Base-by-base conservation (phyloP, 768 basidiomycete species). In the Fomitopsis pulvina region DNA sequence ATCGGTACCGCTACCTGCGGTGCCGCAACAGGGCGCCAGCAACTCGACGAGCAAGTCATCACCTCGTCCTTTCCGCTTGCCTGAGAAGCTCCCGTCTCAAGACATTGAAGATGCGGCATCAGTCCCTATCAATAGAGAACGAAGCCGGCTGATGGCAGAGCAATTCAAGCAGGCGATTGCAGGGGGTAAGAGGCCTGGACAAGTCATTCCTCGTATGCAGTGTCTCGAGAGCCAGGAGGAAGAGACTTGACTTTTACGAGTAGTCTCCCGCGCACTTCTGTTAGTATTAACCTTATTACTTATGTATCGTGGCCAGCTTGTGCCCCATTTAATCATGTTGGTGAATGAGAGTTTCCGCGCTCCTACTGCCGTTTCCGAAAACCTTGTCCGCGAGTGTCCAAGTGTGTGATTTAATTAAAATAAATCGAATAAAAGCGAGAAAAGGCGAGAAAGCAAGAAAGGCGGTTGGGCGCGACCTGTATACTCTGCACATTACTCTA, bases 211-310 rank as follows among this genome's bases (percentile, higher is more conserved):
- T 6, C 49, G 54, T 3, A 38, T 58, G 30, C 24, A 38, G 26
- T 55, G 54, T 34, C 50, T 55, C 1, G 52, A 58, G 25, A 58
- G 57, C 27, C 57, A 58, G 26, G 57, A 55, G 25, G 51, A 44
- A 40, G 45, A 52, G 10, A 1, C n/a, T 1, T 44, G n/a, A n/a
- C n/a, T n/a, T n/a, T n/a, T n/a, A n/a, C n/a, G n/a, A n/a, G n/a
- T n/a, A 37, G 34, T 14, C 14, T 6, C 4, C 34, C 4, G 14
- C 14, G 34, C 7, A 37, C 34, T 37, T 37, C 34, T 37, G 6
- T 14, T 14, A 30, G 5, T 37, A 37, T 37, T 7, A 14, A n/a
- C n/a, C n/a, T 37, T 37, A 37, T 37, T 37, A 4, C 14, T 6
- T 37, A 37, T 7, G 34, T 37, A 37, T 37, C 8, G n/a, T n/a